Base-by-base conservation (phyloP, 2,329 filamentous ascomycete genomes). In the Epichloe amarillans region DNA sequence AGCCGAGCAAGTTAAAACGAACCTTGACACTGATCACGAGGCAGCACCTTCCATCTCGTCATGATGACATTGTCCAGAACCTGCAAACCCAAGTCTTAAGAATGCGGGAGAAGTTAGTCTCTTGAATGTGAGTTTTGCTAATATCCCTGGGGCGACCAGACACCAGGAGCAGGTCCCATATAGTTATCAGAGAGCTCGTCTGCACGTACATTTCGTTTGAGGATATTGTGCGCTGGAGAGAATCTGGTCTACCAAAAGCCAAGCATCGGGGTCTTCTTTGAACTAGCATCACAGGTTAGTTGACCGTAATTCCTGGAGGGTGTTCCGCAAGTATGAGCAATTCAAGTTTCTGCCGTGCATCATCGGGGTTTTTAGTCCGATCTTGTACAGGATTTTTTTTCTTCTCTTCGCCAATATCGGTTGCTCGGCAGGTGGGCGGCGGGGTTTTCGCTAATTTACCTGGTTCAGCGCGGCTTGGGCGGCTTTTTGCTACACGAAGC, bases 1-100 rank as follows among this genome's bases (percentile, higher is more conserved):
- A 44, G 35, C 37, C 17, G 7, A 21, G 11, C 21, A 40, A n/a
- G 30, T 19, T 21, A 0, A n/a, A 46, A 62, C 75, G 52, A 68
- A 72, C 88, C 89, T 77, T 93, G 84, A 70, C 93, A 96, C 72
- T 98, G 93, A 58, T 97, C 91, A 63, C 89, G 83, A 49, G 93
- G 93, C 55, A 98, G 74, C 53, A 97, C 89, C 74, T 96, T 98
- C 94, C 93, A 98, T 74, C 93, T 84, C 59, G 93, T 98, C 82
- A 91, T 88, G 67, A 98, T 97, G 58, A 98, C 91, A 80, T 88
- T 89, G 73, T 98, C 93, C 57, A 98, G 82, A 58, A 98, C 90
- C 72, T 98, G 93, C 58, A 98, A 76, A 50, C 90, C 93, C 62
- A 98, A 77, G 69, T 95, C 88, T 94, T 61, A 44, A 39, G 15